These are phyloP conservation scores for Mortierella sp. DNA, from an alignment of 371 early-diverging fungal species.

Conservation along the genomic window DNA sequence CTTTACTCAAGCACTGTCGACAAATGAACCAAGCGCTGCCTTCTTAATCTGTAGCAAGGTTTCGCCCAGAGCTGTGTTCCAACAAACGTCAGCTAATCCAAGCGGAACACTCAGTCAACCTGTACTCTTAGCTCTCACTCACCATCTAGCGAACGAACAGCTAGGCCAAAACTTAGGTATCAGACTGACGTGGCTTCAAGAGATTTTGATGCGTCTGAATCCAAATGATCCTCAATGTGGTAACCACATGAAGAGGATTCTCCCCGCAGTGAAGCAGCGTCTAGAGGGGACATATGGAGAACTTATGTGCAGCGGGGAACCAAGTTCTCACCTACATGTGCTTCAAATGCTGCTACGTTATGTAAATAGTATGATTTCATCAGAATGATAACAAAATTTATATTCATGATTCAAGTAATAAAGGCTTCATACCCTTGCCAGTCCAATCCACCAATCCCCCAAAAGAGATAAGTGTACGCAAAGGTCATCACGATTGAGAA, in stretches of 20 bases:
- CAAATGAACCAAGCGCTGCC: slow-evolving; percentile 33
- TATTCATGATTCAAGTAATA: no score
- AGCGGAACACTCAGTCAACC: slow-evolving; percentile 48
- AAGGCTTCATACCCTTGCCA: no score
- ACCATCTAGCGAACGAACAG: slow-evolving; percentile 46
- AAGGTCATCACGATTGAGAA: no score
- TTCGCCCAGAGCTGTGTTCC: slow-evolving; percentile 50
- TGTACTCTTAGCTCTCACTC: slow-evolving; percentile 42
- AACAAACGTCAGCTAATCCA: slow-evolving; percentile 32
- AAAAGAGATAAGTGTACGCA: no score
- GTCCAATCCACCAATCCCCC: no score
- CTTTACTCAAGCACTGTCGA: slow-evolving; percentile 50
- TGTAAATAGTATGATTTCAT: slow-evolving; percentile 28
- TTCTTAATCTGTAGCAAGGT: slow-evolving; percentile 41
- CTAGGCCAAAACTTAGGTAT: slow-evolving; percentile 34
- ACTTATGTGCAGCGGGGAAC: slow-evolving; percentile 21
- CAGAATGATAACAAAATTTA: neutral
- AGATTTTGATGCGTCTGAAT: slow-evolving; percentile 40
- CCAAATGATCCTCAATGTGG: slow-evolving; percentile 36
- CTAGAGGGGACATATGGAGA: slow-evolving; percentile 34
- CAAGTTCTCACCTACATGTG: slow-evolving; percentile 35
- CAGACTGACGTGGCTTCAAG: slow-evolving; percentile 50
- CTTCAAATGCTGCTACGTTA: slow-evolving; percentile 37
- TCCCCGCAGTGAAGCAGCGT: slow-evolving; percentile 30
- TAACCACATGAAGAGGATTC: slow-evolving; percentile 38